A percentile compares a stretch with the other conserved stretches of the same genome.
Conservation (phyloP, 495 filamentous ascomycete genomes). For the Schizothecium vesticola region DNA sequence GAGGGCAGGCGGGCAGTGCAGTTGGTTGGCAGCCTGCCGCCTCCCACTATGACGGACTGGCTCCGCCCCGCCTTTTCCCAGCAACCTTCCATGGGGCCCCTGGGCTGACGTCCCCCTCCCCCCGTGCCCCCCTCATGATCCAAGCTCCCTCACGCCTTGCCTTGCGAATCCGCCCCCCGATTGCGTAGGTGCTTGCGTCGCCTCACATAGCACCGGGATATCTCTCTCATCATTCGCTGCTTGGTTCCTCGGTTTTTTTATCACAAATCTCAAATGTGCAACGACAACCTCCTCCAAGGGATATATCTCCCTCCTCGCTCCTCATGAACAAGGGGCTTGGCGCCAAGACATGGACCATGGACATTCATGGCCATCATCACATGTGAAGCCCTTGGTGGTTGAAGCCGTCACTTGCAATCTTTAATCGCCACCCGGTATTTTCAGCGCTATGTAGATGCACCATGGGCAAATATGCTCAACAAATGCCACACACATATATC, state of each 20-base stretch:
- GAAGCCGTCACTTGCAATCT: background rate
- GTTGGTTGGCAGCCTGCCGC: background rate
- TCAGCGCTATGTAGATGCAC: background rate
- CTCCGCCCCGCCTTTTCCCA: background rate
- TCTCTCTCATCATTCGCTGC: background rate
- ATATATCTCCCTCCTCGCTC: background rate
- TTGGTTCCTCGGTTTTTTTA: background rate
- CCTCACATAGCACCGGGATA: background rate
- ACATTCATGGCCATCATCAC: background rate
- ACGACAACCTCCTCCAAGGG: background rate
- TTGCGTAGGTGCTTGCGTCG: conserved; percentile 7
- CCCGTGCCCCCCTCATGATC: background rate
- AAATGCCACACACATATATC: background rate
- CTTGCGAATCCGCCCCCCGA: background rate
- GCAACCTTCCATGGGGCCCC: background rate
- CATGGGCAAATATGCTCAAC: background rate
- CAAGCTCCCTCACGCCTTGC: background rate
- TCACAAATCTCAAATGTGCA: background rate
- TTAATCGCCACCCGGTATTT: background rate
- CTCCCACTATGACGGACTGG: conserved; percentile 8
- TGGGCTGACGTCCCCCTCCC: background rate
- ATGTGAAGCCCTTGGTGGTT: background rate
- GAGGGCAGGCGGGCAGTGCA: conserved; percentile 7
- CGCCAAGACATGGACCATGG: background rate
- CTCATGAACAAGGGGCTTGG: background rate